A percentile compares a stretch with the other conserved stretches of the same genome.
Conservation (phyloP, 495 filamentous ascomycete species). For the Barbatosphaeria neglecta region DNA sequence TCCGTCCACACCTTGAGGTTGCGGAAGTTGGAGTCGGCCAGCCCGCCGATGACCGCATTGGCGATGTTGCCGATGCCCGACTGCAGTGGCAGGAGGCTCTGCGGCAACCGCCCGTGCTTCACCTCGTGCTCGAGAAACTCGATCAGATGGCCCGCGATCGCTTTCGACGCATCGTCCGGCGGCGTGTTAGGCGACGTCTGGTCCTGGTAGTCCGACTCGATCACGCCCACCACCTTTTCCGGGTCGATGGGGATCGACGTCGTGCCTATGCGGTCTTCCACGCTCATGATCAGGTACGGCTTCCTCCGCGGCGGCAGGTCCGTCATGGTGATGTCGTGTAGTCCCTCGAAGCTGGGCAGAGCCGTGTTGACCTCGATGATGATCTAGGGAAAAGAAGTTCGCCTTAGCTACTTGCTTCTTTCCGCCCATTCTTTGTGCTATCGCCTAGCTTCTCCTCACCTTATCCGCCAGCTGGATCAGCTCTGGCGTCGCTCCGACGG, state of each 20-base stretch:
- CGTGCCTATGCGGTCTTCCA: slow-evolving; percentile 71
- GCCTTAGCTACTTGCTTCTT: slow-evolving; percentile 1
- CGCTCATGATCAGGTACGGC: slow-evolving; percentile 74
- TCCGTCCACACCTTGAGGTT: slow-evolving; percentile 91
- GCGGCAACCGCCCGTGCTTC: slow-evolving; percentile 59
- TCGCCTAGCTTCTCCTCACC: slow-evolving; percentile 15
- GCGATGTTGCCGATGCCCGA: slow-evolving; percentile 91
- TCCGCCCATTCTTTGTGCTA: no score
- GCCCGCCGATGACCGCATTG: slow-evolving; percentile 82
- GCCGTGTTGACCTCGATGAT: slow-evolving; percentile 91
- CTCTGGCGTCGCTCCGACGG: slow-evolving; percentile 77
- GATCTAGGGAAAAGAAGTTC: no score
- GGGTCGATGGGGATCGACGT: slow-evolving; percentile 79
- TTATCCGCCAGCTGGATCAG: slow-evolving; percentile 84
- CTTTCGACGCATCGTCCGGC: slow-evolving; percentile 57
- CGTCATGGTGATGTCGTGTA: slow-evolving; percentile 85
- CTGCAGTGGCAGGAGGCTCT: slow-evolving; percentile 72
- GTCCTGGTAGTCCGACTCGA: slow-evolving; percentile 77
- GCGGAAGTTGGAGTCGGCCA: slow-evolving; percentile 72
- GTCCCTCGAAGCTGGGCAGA: slow-evolving; percentile 72
- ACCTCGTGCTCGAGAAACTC: slow-evolving; percentile 81
- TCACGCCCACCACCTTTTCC: slow-evolving; percentile 75
- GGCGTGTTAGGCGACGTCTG: slow-evolving; percentile 68
- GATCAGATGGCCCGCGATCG: slow-evolving; percentile 71
- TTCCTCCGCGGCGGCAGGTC: slow-evolving; percentile 71